Conservation (phyloP, 257 asterid genomes). For the Petunia secreta region DNA sequence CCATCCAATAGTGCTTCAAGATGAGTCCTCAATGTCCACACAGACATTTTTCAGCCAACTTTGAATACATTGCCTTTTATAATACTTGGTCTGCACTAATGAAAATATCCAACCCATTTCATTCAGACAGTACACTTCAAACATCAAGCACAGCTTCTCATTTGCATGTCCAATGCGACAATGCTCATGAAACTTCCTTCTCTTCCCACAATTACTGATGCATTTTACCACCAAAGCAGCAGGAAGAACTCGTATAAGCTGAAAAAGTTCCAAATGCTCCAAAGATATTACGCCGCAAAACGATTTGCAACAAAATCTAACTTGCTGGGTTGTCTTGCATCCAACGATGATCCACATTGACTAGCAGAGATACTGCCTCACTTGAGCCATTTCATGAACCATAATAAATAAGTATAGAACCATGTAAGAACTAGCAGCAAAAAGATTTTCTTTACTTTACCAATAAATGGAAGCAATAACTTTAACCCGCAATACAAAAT, state of each 20-base stretch:
- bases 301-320: background rate
- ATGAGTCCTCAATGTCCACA: conserved; percentile 7
- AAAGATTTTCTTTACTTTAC: background rate
- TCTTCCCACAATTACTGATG: background rate
- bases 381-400: background rate
- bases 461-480: background rate
- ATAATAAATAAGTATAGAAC: background rate
- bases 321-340: conserved; percentile 15
- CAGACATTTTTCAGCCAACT: conserved; percentile 9
- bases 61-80: background rate
- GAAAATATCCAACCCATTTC: background rate
- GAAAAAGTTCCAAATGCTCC: conserved; percentile 22
- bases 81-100: background rate
- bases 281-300: background rate
- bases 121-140: conserved; percentile 1
- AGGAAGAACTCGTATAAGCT: background rate
- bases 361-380: conserved; percentile 13
- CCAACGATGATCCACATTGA: background rate
- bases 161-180: background rate
- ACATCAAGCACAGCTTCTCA: background rate
- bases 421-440: conserved; percentile 2
- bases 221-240: conserved; percentile 4
- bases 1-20: background rate
- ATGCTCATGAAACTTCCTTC: background rate
- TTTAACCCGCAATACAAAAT: background rate